Evolutionary conservation across 2,329 filamentous ascomycete genomes (phyloP), one percentile per base, ranked within the genome.

Genomic region (Didymella sp.): DNA sequence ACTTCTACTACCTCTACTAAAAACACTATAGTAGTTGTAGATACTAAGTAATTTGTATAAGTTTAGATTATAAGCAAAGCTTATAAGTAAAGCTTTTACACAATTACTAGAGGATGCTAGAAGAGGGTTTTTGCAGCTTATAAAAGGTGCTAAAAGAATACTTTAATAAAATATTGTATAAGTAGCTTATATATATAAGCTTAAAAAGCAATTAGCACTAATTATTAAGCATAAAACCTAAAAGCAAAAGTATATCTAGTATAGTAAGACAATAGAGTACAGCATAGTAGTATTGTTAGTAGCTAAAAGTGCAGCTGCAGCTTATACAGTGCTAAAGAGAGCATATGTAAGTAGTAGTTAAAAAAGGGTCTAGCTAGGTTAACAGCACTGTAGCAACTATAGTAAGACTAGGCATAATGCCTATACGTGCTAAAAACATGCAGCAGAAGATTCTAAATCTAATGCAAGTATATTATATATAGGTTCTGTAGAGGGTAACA

Each of bases 41-140:
- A n/a, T n/a, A n/a, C n/a, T n/a, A n/a, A n/a, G n/a, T n/a, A n/a
- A n/a, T n/a, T n/a, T n/a, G 11, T 28, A 28, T 24, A 45, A 31
- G 12, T 45, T 45, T 33, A 45, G 42, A 17, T 45, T 12, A 21
- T 31, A 45, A 45, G 21, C 24, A 30, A 45, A 45, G 42, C 35
- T 38, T 38, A 38, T 38, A 38, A 38, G 35, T 38, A 38, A 38
- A 5, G 19, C 5, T 17, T 38, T 38, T 43, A 30, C 11, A 28
- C 11, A 28, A 11, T 28, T 28, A 28, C 27, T 28, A 28, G 11
- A 6, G 11, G 6, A 6, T 30, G 28, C 6, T 30, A 17, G 28
- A 28, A 13, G 28, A 43, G 21, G 15, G 25, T 43, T 43, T 15
- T n/a, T 43, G 28, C 27, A 43, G 25, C 22, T 43, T 28, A 9